Percentiles rank a stretch among this genome's conserved stretches.
Conservation (phyloP, 2,329 filamentous ascomycete genomes). For the Fusarium xyrophilum region DNA sequence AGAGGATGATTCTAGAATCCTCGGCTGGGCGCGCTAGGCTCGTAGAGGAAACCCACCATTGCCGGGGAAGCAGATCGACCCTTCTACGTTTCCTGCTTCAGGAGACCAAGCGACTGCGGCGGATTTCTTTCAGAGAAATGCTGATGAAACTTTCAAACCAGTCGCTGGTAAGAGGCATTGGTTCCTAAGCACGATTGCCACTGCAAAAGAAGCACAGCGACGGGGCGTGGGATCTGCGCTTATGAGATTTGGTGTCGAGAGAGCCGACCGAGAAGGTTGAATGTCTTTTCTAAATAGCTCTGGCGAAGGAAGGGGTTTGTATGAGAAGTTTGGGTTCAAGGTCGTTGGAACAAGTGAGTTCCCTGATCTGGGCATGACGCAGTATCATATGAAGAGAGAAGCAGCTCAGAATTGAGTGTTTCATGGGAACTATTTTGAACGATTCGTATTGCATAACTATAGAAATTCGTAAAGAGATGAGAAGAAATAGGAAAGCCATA, state of each 20-base stretch:
- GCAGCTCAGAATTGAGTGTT: background rate
- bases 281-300: constrained; percentile 43
- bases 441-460: constrained; percentile 28
- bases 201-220: constrained; percentile 43
- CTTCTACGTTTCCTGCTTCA: constrained; percentile 35
- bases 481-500: constrained; percentile 21
- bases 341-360: constrained; percentile 33
- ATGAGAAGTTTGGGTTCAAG: constrained; percentile 43
- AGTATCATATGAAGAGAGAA: constrained; percentile 45
- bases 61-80: constrained; percentile 34
- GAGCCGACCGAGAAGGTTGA: constrained; percentile 42
- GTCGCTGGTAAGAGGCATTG: constrained; percentile 42
- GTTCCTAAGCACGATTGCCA: constrained; percentile 46
- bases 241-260: constrained; percentile 44
- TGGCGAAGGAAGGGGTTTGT: constrained; percentile 37
- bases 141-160: constrained; percentile 32
- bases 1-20: constrained; percentile 17
- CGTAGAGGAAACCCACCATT: constrained; percentile 35
- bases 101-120: constrained; percentile 46
- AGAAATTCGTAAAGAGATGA: constrained; percentile 22
- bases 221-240: constrained; percentile 46
- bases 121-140: constrained; percentile 50
- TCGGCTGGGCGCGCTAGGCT: constrained; percentile 48
- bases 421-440: background rate
- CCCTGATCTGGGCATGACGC: constrained; percentile 30